Percentiles rank a stretch among this genome's conserved stretches.
These are phyloP conservation scores for Blakeslea trispora DNA, from an alignment of 371 early-diverging fungal species.

Conservation along the genomic window DNA sequence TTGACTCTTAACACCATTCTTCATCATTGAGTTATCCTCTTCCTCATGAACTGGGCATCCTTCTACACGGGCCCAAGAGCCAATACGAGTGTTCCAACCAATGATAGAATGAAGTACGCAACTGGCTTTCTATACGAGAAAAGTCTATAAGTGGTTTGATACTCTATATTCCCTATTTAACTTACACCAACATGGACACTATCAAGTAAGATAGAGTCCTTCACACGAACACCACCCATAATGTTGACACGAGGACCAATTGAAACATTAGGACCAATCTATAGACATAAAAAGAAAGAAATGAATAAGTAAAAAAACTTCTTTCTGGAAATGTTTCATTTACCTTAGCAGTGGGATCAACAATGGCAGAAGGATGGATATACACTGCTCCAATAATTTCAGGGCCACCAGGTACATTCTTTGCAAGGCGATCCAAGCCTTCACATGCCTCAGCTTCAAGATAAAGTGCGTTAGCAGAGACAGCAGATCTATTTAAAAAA, in stretches of 20 bases:
- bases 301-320: no score
- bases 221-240: conserved; percentile 93
- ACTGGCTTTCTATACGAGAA: conserved; percentile 60
- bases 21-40: conserved; percentile 66
- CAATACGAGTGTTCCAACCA: conserved; percentile 95
- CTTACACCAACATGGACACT: conserved; percentile 87
- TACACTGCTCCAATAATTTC: conserved; percentile 89
- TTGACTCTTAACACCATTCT: conserved; percentile 90
- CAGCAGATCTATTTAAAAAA: conserved; percentile 75
- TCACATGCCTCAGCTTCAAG: conserved; percentile 73
- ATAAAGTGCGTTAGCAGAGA: conserved; percentile 89
- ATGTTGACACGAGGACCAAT: conserved; percentile 93
- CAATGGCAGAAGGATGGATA: conserved; percentile 91
- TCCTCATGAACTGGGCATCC: conserved; percentile 73
- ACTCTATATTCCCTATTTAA: conserved; percentile 39
- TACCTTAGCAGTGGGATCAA: conserved; percentile 93
- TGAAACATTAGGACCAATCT: conserved; percentile 95
- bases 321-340: no score
- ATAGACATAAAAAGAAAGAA: no score
- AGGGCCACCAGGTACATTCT: conserved; percentile 58
- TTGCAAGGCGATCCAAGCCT: conserved; percentile 67
- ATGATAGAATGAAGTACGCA: conserved; percentile 92
- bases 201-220: conserved; percentile 95
- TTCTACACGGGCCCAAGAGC: conserved; percentile 93
- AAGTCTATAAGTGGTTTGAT: no score